Base-by-base conservation (phyloP, 768 basidiomycete genomes). In the Psilocybe cyanescens region DNA sequence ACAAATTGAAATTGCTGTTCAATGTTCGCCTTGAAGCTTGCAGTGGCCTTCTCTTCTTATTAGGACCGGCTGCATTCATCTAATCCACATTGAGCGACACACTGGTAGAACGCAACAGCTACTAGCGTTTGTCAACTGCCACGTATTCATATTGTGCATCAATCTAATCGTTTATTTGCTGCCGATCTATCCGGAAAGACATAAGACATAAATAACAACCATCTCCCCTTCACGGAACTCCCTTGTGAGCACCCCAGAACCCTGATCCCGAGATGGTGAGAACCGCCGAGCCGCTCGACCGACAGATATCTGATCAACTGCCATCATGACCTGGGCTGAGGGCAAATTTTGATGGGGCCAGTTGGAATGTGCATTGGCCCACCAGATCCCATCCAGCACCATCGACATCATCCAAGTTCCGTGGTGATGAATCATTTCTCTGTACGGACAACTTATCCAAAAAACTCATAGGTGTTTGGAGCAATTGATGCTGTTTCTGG, bases 101-200 rank as follows among this genome's bases (percentile, higher is more conserved):
- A 53, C 9, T 8, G 28, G 16, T 30, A 19, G 6, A 31, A 24
- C 24, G 24, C 24, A 24, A 24, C 24, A 24, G 2, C 24, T 3
- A 35, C 33, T 31, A 9, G 29, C 17, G 8, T 53, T 53, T 53
- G 51, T 53, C 31, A 16, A 35, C 51, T 53, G 31, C 31, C 51
- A 37, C 33, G 51, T 33, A 17, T 50, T 50, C 49, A 29, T 35
- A 35, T 11, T 35, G 41, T n/a, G 41, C 51, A 53, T 53, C 51
- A 53, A 33, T 33, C 30, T 37, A 39, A 17, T 53, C 51, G 24
- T 53, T 37, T 53, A 53, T 53, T 53, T 53, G 51, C 51, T 37
- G n/a, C 51, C 51, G 51, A 53, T 53, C 51, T 53, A 33, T 53
- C 51, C 51, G 51, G 51, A 12, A 33, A 31, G 33, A 30, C 50